phyloP scores from a whole-genome alignment of 2,329 filamentous ascomycete species.

The Nemania sp. region DNA sequence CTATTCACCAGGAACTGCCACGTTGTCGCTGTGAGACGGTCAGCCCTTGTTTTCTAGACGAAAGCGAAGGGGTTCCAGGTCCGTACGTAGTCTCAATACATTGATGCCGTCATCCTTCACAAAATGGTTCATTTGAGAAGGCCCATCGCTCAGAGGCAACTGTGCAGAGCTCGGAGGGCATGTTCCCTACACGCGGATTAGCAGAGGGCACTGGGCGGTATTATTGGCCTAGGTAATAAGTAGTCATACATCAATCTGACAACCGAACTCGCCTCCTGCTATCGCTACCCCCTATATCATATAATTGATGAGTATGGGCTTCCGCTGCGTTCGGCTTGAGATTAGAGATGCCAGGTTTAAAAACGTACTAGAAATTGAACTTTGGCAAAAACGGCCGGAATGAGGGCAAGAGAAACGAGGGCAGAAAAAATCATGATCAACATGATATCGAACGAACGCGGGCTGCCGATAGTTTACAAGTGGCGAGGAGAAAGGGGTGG shows the following conservation, averaged over 20 bases:
- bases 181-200: slow-evolving; percentile 40
- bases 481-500: neutral
- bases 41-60: neutral
- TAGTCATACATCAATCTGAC: slow-evolving; percentile 48
- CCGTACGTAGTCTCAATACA: slow-evolving; percentile 56
- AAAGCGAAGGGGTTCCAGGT: slow-evolving; percentile 3
- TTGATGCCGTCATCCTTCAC: slow-evolving; percentile 57
- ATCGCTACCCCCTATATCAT: slow-evolving; percentile 48
- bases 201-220: slow-evolving; percentile 3
- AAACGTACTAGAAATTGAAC: slow-evolving; percentile 38
- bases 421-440: slow-evolving; percentile 38
- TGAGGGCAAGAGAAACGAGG: slow-evolving; percentile 30
- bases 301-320: slow-evolving; percentile 6
- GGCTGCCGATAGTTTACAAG: neutral
- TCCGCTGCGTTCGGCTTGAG: neutral
- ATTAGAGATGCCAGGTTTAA: neutral
- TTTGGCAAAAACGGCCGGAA: slow-evolving; percentile 33
- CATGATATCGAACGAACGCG: slow-evolving; percentile 5
- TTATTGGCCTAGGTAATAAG: neutral
- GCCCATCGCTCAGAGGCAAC: slow-evolving; percentile 46
- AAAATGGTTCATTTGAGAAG: slow-evolving; percentile 61
- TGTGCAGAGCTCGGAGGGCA: slow-evolving; percentile 45
- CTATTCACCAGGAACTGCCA: slow-evolving; percentile 66
- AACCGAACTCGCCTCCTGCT: slow-evolving; percentile 54
- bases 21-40: slow-evolving; percentile 46